Percentiles rank a stretch among this genome's conserved stretches.
Evolutionary conservation across 768 basidiomycete species (phyloP).

Genomic region (Termitomyces sp.): DNA sequence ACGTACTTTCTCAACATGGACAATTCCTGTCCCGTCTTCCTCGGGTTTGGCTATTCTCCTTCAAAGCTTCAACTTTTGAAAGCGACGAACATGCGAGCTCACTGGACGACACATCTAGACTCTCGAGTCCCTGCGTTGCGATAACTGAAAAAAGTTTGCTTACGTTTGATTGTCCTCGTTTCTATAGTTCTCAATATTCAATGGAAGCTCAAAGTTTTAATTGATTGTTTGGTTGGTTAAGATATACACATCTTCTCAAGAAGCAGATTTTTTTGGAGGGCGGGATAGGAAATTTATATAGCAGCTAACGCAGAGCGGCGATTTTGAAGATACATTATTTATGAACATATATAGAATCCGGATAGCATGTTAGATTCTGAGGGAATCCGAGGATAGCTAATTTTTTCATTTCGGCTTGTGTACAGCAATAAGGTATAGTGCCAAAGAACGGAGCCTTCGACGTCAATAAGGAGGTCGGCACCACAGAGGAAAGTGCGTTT

Average conservation of each 20-base stretch:
- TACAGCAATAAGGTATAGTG: too few relatives aligned
- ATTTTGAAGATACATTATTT: neutral
- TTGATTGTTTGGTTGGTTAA: neutral
- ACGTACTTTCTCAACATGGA: neutral
- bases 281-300: neutral
- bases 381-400: neutral
- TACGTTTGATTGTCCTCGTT: neutral
- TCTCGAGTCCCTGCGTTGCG: neutral
- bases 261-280: neutral
- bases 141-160: neutral
- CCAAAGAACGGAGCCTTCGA: neutral
- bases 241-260: neutral
- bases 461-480: neutral
- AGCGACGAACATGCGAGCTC: neutral
- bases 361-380: neutral
- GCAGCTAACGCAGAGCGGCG: neutral
- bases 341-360: neutral
- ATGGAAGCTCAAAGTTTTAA: neutral
- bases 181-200: too few relatives aligned
- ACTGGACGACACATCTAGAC: neutral
- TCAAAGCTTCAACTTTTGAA: too few relatives aligned
- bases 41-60: neutral
- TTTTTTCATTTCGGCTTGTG: neutral
- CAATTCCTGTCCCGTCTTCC: neutral
- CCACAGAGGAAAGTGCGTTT: neutral